Conservation (phyloP, 2,329 filamentous ascomycete genomes). For the Aspergillus costaricaensis region DNA sequence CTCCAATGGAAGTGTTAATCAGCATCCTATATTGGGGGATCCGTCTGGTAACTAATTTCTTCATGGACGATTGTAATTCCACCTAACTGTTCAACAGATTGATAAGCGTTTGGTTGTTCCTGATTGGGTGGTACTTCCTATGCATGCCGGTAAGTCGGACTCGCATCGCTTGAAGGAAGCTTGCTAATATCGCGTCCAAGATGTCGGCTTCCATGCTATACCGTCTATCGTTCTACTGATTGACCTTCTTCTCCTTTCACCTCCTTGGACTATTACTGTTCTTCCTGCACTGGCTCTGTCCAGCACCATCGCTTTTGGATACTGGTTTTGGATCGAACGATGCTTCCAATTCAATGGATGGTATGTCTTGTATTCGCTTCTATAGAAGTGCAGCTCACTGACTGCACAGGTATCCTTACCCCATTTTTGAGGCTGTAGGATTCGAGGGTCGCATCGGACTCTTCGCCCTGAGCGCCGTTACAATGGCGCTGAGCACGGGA, state of each 20-base stretch:
- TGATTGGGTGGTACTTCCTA: constrained; percentile 40
- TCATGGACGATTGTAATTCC: background rate
- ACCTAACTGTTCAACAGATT: constrained; percentile 30
- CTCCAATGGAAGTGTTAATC: constrained; percentile 63
- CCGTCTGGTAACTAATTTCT: constrained; percentile 45
- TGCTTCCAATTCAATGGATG: constrained; percentile 62
- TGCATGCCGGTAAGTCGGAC: constrained; percentile 38
- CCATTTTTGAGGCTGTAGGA: constrained; percentile 71
- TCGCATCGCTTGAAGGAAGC: constrained; percentile 26
- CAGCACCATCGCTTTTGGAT: constrained; percentile 55
- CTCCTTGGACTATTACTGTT: constrained; percentile 61
- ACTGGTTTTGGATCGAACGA: constrained; percentile 66
- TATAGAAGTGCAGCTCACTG: background rate
- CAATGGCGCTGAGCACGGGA: constrained; percentile 72
- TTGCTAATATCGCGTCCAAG: constrained; percentile 23
- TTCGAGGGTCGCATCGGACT: constrained; percentile 67
- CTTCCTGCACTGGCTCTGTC: constrained; percentile 54
- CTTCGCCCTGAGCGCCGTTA: constrained; percentile 67
- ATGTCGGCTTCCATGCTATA: constrained; percentile 53
- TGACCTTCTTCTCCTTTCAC: constrained; percentile 60
- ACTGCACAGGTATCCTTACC: constrained; percentile 74
- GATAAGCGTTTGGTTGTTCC: constrained; percentile 54
- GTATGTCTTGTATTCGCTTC: constrained; percentile 40
- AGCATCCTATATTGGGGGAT: constrained; percentile 63
- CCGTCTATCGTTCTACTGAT: constrained; percentile 56